Base-by-base conservation (phyloP, 83 land plant genomes). In the Picea mariana region DNA sequence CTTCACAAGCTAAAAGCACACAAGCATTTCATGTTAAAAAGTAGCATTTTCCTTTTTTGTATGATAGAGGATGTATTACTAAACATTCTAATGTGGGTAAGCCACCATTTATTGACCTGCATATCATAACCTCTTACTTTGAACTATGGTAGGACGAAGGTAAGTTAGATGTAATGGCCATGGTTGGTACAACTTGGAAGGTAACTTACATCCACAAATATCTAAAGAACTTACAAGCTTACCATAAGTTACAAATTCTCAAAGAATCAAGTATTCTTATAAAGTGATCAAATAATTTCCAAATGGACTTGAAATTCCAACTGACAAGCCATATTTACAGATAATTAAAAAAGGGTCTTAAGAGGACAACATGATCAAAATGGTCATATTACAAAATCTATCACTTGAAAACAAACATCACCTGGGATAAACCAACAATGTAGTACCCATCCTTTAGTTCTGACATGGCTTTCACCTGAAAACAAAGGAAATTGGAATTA, bases 401-500 rank as follows among this genome's bases (percentile, higher is more conserved):
- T 34, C 40, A 42, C 23, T 24, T 47, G 26, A 73, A n/a, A 47
- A 42, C 21, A 44, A 44, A 3, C 55, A 83, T 69, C 18, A 93
- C 95, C 95, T 90, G 93, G 18, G 95, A 93, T 62, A 90, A 87
- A 31, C 95, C 95, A 84, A 93, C 88, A 5, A 93, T 88, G 83
- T 93, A 86, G 82, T 89, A 93, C 72, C 95, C 95, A 16, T 81
- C 83, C 17, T 80, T 86, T 21, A 93, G 87, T 55, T 87, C 93
- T 44, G 84, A 64, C 89, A 93, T 93, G 78, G 83, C 61, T 85
- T 93, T 93, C 83, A 93, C 92, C 94, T 92, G 85, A 59, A 60
- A 87, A 31, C 59, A 34, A 42, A 9, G 49, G 49, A 4, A 49
- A 73, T 12, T 44, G 2, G 18, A 9, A 18, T 18, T 6, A 38